Evolutionary conservation across 2,329 filamentous ascomycete genomes (phyloP), one percentile per base, ranked within the genome.

Genomic region (Aspergillus calidoustus): DNA sequence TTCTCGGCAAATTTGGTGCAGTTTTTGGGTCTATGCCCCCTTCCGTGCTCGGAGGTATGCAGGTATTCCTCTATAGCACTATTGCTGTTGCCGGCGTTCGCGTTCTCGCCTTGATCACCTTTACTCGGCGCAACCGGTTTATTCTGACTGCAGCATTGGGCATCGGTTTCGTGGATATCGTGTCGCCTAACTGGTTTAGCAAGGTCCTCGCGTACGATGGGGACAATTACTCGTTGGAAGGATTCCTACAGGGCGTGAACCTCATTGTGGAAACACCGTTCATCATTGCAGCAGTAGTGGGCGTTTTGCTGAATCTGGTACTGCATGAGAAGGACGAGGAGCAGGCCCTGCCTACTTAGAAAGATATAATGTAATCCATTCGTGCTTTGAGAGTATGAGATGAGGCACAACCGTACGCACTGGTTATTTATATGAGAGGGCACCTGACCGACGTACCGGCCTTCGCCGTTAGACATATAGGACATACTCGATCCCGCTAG

Each of bases 1-100:
- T 95, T 63, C 92, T 94, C 69, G 87, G 90, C 67, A 95, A 95
- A 76, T 93, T 94, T 68, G 91, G 91, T 0, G 91, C 91, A 1
- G 85, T 90, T 0, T 86, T 95, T 4, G 90, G 92, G 4, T 85
- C 91, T 4, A 94, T 95, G 65, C 91, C 91, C 0, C 77, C 82
- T 2, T 73, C 86, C 0, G 87, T 90, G 1, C 82, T 90, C 2
- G 89, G 87, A 43, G 88, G 88, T 52, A 91, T 91, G 88, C 90
- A 91, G 0, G 92, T 91, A 0, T 95, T 95, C 76, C 83, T 95
- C 23, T 95, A 93, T 79, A 84, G 84, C 62, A 86, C 90, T 4
- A 91, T 95, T 6, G 87, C 90, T 1, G 89, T 92, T 1, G 91
- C 89, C 0, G 92, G 92, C 68, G 86, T 95, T 63, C 84, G 89